A percentile compares a stretch with the other conserved stretches of the same genome.
Evolutionary conservation across 1,139 yeast genomes (phyloP).

Genomic region (Casaregolazyma suthepensis): DNA sequence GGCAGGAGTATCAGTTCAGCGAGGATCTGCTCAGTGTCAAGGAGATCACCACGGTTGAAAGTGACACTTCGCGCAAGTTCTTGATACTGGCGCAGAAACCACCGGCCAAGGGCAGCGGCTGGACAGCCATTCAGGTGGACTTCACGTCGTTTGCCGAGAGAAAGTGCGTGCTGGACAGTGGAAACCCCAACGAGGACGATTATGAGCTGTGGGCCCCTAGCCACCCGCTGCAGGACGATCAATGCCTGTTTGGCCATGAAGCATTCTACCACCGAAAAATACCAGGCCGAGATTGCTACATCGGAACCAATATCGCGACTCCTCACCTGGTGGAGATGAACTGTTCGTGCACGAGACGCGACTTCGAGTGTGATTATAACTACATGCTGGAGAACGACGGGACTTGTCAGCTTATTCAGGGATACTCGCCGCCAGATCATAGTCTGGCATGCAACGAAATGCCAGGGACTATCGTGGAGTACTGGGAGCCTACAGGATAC

Average conservation of each 20-base stretch:
- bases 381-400: conserved; percentile 67
- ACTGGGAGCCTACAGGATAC: conserved; percentile 76
- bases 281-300: conserved; percentile 62
- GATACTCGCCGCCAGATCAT: conserved; percentile 62
- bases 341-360: conserved; percentile 82
- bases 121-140: conserved; percentile 54
- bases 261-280: conserved; percentile 70
- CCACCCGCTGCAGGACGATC: conserved; percentile 52
- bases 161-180: conserved; percentile 65
- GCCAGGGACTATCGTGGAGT: conserved; percentile 50
- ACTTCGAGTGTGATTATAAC: conserved; percentile 92
- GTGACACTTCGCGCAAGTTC: conserved; percentile 79
- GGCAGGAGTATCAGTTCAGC: conserved; percentile 63
- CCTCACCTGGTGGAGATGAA: conserved; percentile 56
- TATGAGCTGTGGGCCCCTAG: conserved; percentile 79
- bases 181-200: conserved; percentile 57
- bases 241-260: conserved; percentile 88
- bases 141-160: conserved; percentile 57
- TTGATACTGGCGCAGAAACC: conserved; percentile 43
- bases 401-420: conserved; percentile 75
- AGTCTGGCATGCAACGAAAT: conserved; percentile 54
- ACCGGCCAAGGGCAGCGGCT: conserved; percentile 37
- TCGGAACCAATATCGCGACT: conserved; percentile 53
- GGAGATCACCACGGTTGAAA: conserved; percentile 86
- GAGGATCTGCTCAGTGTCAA: conserved; percentile 50